Base-by-base conservation (phyloP, 2,329 filamentous ascomycete species). In the Coleophoma cylindrospora region DNA sequence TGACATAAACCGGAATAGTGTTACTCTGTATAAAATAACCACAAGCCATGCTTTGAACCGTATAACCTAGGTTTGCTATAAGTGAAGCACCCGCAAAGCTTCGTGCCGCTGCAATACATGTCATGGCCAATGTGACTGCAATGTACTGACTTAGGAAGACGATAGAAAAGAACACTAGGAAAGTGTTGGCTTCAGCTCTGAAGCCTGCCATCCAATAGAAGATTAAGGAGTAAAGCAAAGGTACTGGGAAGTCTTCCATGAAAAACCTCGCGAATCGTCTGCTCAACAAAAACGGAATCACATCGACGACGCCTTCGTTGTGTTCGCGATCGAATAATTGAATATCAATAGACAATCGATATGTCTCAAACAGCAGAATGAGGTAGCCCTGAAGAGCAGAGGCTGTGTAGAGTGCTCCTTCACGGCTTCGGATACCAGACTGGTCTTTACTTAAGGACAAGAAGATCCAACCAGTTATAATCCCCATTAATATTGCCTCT, bases 151-250 rank as follows among this genome's bases (percentile, higher is more conserved):
- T 83, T 3, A 91, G 65, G 4, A 91, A 65, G 0, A 83, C 77
- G 36, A 90, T 74, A 3, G 76, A 72, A 55, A 91, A 85, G 68
- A 90, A 91, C 1, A 77, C 82, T 51, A 91, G 83, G 65, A 90
- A 91, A 48, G 85, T 80, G 1, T 61, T 67, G 0, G 75, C 79
- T 9, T 83, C 76, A 3, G 76, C 72, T 43, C 87, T 80, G 57
- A 90, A 88, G 0, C 86, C 86, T 7, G 82, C 80, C 84, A 91
- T 89, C 64, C 89, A 91, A 65, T 91, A 91, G 61, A 83, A 84
- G 8, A 91, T 84, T 2, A 83, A 68, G 6, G 83, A 83, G 61
- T 85, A 91, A 3, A 89, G 64, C 14, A 89, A 74, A 0, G 87
- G 87, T 1, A 89, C 85, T 0, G 86, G 84, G 0, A 91, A 61